A percentile compares a stretch with the other conserved stretches of the same genome.
These are phyloP conservation scores for Quaeritorhiza haematococci DNA, from an alignment of 371 early-diverging fungal species.

Conservation along the genomic window DNA sequence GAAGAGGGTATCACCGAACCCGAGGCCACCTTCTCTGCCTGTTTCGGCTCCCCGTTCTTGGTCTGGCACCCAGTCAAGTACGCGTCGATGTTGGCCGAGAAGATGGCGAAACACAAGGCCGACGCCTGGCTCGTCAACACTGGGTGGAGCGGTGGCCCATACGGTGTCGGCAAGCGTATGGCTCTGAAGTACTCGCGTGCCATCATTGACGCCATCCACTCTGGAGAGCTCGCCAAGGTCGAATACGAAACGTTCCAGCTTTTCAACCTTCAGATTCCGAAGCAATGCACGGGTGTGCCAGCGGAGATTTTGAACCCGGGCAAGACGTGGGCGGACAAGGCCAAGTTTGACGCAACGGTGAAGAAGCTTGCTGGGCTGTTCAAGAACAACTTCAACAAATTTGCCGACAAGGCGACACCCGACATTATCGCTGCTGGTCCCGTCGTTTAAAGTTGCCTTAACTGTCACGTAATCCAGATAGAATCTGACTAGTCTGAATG, in stretches of 20 bases:
- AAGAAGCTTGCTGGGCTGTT: conserved; percentile 79
- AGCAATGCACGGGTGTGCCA: conserved; percentile 69
- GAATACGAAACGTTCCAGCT: conserved; percentile 74
- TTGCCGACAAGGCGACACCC: conserved; percentile 70
- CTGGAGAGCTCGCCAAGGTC: conserved; percentile 76
- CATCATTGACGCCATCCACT: conserved; percentile 95
- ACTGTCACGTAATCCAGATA: no score
- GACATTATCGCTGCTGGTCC: conserved; percentile 73
- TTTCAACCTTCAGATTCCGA: conserved; percentile 86
- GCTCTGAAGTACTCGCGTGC: conserved; percentile 94
- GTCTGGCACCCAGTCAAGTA: conserved; percentile 95
- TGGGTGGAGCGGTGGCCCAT: conserved; percentile 94
- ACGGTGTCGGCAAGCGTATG: conserved; percentile 86
- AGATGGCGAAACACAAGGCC: conserved; percentile 84
- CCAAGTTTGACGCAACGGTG: conserved; percentile 60
- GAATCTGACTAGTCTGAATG: no score
- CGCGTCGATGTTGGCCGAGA: conserved; percentile 93
- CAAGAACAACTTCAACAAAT: conserved; percentile 83
- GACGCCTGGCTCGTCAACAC: conserved; percentile 97
- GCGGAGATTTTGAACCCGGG: conserved; percentile 81
- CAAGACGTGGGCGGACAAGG: conserved; percentile 70
- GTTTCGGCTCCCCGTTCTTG: conserved; percentile 96
- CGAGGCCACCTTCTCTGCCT: conserved; percentile 90
- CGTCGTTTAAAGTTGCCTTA: no score
- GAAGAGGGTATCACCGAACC: conserved; percentile 95